These are phyloP conservation scores for Protomyces lactucae-debilis DNA, from an alignment of 1,139 yeast genomes.

Conservation along the genomic window DNA sequence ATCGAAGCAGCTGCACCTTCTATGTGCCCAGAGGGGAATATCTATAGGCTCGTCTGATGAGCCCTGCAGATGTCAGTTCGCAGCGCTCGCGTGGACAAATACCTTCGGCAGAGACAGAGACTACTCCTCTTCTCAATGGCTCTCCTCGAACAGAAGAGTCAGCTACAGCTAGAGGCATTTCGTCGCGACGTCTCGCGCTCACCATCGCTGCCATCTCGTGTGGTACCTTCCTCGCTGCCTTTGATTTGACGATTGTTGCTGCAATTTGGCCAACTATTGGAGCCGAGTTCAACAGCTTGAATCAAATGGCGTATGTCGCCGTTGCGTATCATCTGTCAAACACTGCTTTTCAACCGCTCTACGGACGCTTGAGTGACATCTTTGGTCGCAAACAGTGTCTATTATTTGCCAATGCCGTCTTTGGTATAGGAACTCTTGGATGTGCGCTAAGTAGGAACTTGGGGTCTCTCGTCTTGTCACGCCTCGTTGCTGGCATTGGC, in stretches of 20 bases:
- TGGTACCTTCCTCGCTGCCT: conserved; percentile 54
- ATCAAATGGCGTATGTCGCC: conserved; percentile 56
- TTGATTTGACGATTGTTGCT: conserved; percentile 64
- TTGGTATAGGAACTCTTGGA: conserved; percentile 45
- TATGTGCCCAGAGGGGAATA: too few relatives aligned
- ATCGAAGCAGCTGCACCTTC: too few relatives aligned
- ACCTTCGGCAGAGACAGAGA: too few relatives aligned
- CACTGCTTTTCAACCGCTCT: conserved; percentile 64
- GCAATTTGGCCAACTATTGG: conserved; percentile 60
- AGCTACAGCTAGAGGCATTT: too few relatives aligned
- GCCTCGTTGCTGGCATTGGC: conserved; percentile 52
- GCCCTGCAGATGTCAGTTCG: too few relatives aligned
- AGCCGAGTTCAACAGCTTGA: conserved; percentile 54
- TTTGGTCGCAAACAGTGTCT: conserved; percentile 49
- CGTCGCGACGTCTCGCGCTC: background rate
- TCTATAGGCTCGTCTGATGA: too few relatives aligned
- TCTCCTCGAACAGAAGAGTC: too few relatives aligned
- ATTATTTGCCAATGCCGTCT: conserved; percentile 46
- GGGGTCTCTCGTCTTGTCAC: conserved; percentile 45
- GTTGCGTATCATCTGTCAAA: conserved; percentile 57
- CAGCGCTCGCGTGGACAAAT: too few relatives aligned
- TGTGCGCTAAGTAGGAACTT: conserved; percentile 45
- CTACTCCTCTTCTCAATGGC: too few relatives aligned
- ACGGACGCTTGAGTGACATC: conserved; percentile 53
- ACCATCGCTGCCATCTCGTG: conserved; percentile 31